phyloP scores from a whole-genome alignment of 768 basidiomycete species.

The Boletus rubroflammeus region DNA sequence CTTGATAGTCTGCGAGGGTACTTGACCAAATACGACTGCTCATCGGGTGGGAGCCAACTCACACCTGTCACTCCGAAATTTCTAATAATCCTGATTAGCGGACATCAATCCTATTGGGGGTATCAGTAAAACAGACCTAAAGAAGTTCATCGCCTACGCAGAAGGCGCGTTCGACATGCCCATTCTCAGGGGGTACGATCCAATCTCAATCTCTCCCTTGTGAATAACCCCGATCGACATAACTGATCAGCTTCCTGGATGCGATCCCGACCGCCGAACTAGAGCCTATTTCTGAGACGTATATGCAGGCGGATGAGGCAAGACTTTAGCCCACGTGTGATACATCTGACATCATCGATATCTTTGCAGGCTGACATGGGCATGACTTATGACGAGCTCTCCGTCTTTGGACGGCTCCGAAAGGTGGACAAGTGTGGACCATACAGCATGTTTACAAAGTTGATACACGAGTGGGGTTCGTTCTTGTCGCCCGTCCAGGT shows the following conservation, averaged over 20 bases:
- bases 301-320: slow-evolving; percentile 95
- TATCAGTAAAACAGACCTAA: slow-evolving; percentile 96
- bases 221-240: not conserved
- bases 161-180: slow-evolving; percentile 77
- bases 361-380: slow-evolving; percentile 86
- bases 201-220: not conserved
- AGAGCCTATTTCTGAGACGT: slow-evolving; percentile 90
- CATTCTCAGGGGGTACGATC: slow-evolving; percentile 64
- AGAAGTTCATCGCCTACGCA: slow-evolving; percentile 90
- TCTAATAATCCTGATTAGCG: slow-evolving; percentile 43
- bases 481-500: slow-evolving; percentile 82
- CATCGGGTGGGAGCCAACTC: slow-evolving; percentile 53
- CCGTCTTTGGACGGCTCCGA: slow-evolving; percentile 86
- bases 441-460: slow-evolving; percentile 95
- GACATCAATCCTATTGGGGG: slow-evolving; percentile 98
- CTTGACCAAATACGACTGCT: slow-evolving; percentile 97
- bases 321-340: slow-evolving; percentile 7
- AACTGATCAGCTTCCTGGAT: slow-evolving; percentile 66
- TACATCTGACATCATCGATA: not conserved
- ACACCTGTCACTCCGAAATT: not conserved
- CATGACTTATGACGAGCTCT: slow-evolving; percentile 98
- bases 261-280: slow-evolving; percentile 95
- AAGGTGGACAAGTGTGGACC: slow-evolving; percentile 98
- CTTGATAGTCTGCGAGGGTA: slow-evolving; percentile 81
- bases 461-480: slow-evolving; percentile 90